Conservation (phyloP, 2,329 filamentous ascomycete genomes). For the Dactylellina leptospora region DNA sequence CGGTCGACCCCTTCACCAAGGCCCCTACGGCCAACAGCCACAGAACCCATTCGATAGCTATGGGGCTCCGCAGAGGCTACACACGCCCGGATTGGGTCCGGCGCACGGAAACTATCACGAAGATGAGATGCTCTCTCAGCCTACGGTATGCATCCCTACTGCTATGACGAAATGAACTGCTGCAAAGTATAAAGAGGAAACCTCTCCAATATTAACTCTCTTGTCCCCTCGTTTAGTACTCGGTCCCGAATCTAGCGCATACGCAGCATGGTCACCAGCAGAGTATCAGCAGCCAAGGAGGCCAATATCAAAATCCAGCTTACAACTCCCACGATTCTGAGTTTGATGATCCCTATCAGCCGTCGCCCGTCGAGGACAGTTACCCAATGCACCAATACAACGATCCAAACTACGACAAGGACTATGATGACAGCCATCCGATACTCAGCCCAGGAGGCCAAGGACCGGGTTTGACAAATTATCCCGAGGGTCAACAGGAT, state of each 20-base stretch:
- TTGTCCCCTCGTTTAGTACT: conserved; percentile 66
- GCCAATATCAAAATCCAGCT: conserved; percentile 72
- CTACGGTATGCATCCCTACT: conserved; percentile 44
- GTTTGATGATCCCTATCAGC: conserved; percentile 82
- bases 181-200: no score
- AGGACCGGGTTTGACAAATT: conserved; percentile 26
- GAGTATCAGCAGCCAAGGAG: conserved; percentile 67
- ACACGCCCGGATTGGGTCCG: conserved; percentile 44
- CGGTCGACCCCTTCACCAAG: conserved; percentile 44
- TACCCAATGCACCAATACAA: conserved; percentile 67
- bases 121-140: conserved; percentile 43
- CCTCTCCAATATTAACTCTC: conserved; percentile 35
- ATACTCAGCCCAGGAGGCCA: conserved; percentile 62
- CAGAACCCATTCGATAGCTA: conserved; percentile 48
- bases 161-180: no score
- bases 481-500: conserved; percentile 56
- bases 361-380: conserved; percentile 69
- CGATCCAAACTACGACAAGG: conserved; percentile 58
- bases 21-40: conserved; percentile 26
- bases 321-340: conserved; percentile 86
- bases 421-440: conserved; percentile 69
- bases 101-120: conserved; percentile 51
- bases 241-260: conserved; percentile 72
- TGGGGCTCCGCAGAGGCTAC: conserved; percentile 32
- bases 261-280: conserved; percentile 68